Conservation (phyloP, 2,329 filamentous ascomycete genomes). For the Botrytis elliptica region DNA sequence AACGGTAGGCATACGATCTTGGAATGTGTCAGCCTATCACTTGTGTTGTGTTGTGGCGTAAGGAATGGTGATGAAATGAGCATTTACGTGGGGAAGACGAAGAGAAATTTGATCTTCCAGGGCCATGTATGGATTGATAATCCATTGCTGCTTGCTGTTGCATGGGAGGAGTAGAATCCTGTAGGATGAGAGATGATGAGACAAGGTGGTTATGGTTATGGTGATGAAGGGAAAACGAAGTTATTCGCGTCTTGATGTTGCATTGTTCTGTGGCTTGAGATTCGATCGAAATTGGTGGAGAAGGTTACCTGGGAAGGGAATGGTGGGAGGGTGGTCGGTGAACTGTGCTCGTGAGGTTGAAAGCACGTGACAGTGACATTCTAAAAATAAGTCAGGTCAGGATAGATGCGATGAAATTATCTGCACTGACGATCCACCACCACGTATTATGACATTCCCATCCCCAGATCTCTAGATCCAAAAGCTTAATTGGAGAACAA, state of each 20-base stretch:
- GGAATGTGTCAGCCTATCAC: conserved; percentile 21
- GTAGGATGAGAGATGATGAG: neutral
- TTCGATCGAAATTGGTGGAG: neutral
- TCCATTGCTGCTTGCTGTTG: conserved; percentile 46
- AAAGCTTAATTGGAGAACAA: neutral
- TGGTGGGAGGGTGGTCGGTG: too few relatives aligned
- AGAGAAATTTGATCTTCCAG: conserved; percentile 59
- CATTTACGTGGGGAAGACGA: conserved; percentile 35
- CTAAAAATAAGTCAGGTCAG: neutral
- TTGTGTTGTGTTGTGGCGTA: neutral
- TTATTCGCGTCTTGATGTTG: neutral
- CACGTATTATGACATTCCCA: too few relatives aligned
- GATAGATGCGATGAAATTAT: too few relatives aligned
- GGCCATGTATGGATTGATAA: conserved; percentile 58
- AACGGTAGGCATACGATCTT: conserved; percentile 74
- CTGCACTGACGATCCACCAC: neutral
- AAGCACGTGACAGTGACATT: neutral
- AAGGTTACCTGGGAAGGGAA: too few relatives aligned
- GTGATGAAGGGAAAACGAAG: neutral
- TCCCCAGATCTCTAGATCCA: neutral
- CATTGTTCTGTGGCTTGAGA: neutral
- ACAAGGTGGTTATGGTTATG: neutral
- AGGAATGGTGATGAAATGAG: neutral
- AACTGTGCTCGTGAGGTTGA: neutral
- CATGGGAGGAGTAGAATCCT: conserved; percentile 2